Evolutionary conservation across 2,329 filamentous ascomycete species (phyloP).

Genomic region (Plenodomus biglobosus): DNA sequence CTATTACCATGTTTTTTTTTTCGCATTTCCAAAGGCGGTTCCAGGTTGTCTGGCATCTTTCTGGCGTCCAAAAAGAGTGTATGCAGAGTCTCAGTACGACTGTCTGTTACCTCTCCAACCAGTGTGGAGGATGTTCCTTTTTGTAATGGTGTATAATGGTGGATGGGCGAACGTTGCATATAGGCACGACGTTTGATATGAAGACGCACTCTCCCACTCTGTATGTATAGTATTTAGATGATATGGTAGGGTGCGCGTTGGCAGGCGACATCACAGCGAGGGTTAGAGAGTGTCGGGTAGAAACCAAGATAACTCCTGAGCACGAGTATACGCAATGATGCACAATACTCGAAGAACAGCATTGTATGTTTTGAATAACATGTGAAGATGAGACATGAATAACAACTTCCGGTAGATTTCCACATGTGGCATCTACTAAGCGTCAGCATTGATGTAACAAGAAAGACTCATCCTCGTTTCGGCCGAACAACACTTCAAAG

Average conservation of each 20-base stretch:
- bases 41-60: conserved; percentile 27
- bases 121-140: conserved; percentile 10
- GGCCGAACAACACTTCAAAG: neutral
- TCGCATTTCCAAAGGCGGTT: conserved; percentile 17
- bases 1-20: conserved; percentile 15
- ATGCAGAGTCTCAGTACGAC: neutral
- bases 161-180: conserved; percentile 7
- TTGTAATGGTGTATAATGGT: conserved; percentile 2
- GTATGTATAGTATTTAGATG: conserved; percentile 26
- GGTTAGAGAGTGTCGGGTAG: neutral
- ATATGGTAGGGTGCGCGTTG: neutral
- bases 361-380: neutral
- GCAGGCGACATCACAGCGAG: conserved; percentile 1
- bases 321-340: neutral
- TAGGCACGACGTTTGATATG: conserved; percentile 15
- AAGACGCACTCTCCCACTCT: conserved; percentile 32
- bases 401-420: neutral
- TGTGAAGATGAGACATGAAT: neutral
- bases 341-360: neutral
- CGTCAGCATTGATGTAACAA: too few species aligned
- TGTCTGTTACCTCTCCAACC: conserved; percentile 3
- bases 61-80: conserved; percentile 35
- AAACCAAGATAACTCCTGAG: neutral
- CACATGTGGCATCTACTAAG: neutral
- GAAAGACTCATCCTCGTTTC: too few species aligned